Percentiles rank a stretch among this genome's conserved stretches.
Evolutionary conservation across 768 basidiomycete genomes (phyloP).

Genomic region (Exsudoporus frostii): DNA sequence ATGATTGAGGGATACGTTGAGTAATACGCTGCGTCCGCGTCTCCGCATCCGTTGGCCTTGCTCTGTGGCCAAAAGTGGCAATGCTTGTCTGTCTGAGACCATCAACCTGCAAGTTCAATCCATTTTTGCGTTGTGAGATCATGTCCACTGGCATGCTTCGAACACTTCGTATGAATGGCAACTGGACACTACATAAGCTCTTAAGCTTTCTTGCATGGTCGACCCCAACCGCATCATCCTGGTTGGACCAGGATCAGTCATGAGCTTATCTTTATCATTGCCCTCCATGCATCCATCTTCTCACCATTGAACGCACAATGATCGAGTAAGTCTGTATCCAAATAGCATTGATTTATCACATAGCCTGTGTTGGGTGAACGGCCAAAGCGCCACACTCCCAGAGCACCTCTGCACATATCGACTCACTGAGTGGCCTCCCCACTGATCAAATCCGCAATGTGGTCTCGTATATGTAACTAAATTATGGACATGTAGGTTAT

Average conservation of each 20-base stretch:
- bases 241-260: too few relatives aligned
- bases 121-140: too few relatives aligned
- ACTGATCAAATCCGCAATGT: neutral
- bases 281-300: neutral
- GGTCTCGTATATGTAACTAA: neutral
- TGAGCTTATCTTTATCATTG: neutral
- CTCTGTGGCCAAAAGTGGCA: too few relatives aligned
- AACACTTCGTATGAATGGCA: neutral
- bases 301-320: neutral
- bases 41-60: too few relatives aligned
- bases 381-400: neutral
- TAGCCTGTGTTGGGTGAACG: too few relatives aligned
- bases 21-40: too few relatives aligned
- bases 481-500: neutral
- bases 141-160: too few relatives aligned
- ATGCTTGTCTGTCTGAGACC: too few relatives aligned
- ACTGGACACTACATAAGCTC: neutral
- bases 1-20: too few relatives aligned
- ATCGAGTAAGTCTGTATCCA: neutral
- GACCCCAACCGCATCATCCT: neutral
- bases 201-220: neutral
- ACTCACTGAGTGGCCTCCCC: neutral
- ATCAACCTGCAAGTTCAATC: too few relatives aligned
- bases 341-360: neutral
- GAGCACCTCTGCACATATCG: neutral